Evolutionary conservation across 1,139 yeast genomes (phyloP).

Genomic region (Kodamaea ohmeri): DNA sequence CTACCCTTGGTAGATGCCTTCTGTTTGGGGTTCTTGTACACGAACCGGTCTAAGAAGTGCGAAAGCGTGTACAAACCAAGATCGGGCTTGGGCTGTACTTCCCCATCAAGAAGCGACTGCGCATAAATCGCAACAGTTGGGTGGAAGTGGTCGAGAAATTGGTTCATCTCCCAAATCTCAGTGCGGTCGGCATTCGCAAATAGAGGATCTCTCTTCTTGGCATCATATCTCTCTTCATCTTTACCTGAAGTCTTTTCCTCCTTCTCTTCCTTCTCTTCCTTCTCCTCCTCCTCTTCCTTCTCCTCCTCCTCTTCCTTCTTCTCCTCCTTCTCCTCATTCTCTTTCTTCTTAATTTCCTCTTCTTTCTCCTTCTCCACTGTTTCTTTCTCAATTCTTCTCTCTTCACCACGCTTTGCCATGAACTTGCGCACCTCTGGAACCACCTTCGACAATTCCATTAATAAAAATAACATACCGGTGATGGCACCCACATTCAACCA

Average conservation of each 20-base stretch:
- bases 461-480: slow-evolving; percentile 81
- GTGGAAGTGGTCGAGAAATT: slow-evolving; percentile 78
- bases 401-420: slow-evolving; percentile 32
- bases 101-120: slow-evolving; percentile 50
- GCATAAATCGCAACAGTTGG: slow-evolving; percentile 90
- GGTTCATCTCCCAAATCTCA: slow-evolving; percentile 82
- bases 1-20: slow-evolving; percentile 71
- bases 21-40: slow-evolving; percentile 87
- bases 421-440: slow-evolving; percentile 46
- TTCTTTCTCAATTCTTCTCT: slow-evolving; percentile 16
- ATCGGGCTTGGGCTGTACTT: slow-evolving; percentile 68
- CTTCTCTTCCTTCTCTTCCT: no score
- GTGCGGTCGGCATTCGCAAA: slow-evolving; percentile 79
- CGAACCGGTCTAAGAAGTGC: slow-evolving; percentile 93
- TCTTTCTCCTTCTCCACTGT: no score
- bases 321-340: slow-evolving; percentile 12
- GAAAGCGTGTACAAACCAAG: slow-evolving; percentile 81
- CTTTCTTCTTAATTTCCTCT: no score
- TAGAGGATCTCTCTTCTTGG: slow-evolving; percentile 87
- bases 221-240: slow-evolving; percentile 53
- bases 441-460: slow-evolving; percentile 57
- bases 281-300: neutral
- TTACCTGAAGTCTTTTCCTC: slow-evolving; percentile 9
- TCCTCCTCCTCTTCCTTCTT: slow-evolving; percentile 8
- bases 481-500: slow-evolving; percentile 90